Evolutionary conservation across 257 asterid species (phyloP).

Genomic region (Cruciata laevipes): DNA sequence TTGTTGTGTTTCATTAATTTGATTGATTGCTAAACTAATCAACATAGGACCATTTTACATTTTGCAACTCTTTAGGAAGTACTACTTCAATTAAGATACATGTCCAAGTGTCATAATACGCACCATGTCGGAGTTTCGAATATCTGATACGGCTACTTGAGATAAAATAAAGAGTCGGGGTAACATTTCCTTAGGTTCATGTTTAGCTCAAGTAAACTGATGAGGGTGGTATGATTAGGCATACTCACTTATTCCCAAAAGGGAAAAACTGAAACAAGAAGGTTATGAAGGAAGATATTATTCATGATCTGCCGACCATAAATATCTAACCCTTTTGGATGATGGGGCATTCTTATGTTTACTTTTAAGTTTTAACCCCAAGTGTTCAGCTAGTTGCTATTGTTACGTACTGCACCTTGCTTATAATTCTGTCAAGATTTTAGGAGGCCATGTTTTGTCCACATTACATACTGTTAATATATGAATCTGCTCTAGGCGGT

Average conservation of each 20-base stretch:
- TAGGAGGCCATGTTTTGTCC: conserved; percentile 20
- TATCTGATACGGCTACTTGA: not conserved
- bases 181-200: not conserved
- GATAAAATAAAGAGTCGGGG: not conserved
- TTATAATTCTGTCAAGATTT: conserved; percentile 9
- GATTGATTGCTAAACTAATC: not conserved
- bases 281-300: not conserved
- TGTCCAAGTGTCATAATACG: not conserved
- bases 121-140: not conserved
- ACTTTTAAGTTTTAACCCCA: not conserved
- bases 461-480: not conserved
- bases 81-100: no score
- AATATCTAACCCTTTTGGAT: not conserved
- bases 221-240: not conserved
- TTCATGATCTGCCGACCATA: not conserved
- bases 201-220: not conserved
- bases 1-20: conserved; percentile 2
- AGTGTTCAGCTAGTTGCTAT: not conserved
- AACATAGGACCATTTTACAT: not conserved
- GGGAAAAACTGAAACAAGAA: not conserved
- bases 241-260: not conserved
- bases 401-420: conserved; percentile 4
- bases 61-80: not conserved
- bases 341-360: conserved; percentile 3
- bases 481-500: not conserved